phyloP scores from a whole-genome alignment of 2,329 filamentous ascomycete genomes.

The Apiospora kogelbergensis region DNA sequence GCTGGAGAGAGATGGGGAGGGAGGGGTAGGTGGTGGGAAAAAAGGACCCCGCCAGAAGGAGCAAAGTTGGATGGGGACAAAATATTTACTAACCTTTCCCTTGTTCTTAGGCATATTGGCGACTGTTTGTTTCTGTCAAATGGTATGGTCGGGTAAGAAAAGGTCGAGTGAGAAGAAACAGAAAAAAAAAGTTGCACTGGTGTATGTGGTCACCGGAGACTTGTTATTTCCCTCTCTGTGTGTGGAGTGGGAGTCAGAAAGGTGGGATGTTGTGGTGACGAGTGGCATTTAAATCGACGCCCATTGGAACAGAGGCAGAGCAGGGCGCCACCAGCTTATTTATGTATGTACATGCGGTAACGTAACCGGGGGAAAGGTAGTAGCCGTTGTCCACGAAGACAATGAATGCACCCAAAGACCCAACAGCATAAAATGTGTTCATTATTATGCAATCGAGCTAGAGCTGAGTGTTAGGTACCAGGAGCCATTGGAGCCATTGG shows the following conservation, averaged over 20 bases:
- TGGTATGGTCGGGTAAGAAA: neutral
- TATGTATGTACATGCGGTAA: too few species aligned
- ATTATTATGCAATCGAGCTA: neutral
- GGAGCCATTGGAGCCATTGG: too few species aligned
- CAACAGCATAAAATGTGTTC: neutral
- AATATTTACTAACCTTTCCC: constrained; percentile 75
- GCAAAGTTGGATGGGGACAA: neutral
- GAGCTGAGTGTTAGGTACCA: neutral
- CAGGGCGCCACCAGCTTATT: neutral
- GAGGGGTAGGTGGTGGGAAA: constrained; percentile 3
- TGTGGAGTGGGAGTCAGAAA: constrained; percentile 15
- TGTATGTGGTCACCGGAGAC: neutral
- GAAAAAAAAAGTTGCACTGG: constrained; percentile 1
- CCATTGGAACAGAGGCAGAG: neutral
- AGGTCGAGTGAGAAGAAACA: neutral
- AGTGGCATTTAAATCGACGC: constrained; percentile 23
- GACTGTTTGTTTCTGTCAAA: constrained; percentile 21
- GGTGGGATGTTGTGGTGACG: constrained; percentile 24
- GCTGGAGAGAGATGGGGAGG: constrained; percentile 15
- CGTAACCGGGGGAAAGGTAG: too few species aligned
- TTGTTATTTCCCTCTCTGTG: constrained; percentile 15
- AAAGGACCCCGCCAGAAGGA: constrained; percentile 10
- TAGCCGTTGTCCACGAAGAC: too few species aligned
- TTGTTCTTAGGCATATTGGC: constrained; percentile 95
- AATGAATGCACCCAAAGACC: neutral